Percentiles rank a stretch among this genome's conserved stretches.
phyloP scores from a whole-genome alignment of 106 monocot genomes.

The Agapanthus africanus region DNA sequence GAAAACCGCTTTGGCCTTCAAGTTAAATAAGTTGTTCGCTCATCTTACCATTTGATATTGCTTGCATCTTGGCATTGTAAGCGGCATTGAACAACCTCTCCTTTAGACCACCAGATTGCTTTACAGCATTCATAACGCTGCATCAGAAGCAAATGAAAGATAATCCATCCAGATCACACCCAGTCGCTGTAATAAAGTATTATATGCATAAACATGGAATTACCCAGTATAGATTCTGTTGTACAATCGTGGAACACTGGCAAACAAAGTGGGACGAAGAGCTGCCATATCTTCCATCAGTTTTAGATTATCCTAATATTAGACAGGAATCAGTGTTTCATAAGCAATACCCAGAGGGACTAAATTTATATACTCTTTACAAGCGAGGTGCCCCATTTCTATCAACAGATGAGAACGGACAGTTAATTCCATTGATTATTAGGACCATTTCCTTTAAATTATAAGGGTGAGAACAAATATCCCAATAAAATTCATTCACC shows the following conservation, averaged over 20 bases:
- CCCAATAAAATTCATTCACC: too few species aligned
- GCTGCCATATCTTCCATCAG: slow-evolving; percentile 85
- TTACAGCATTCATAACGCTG: slow-evolving; percentile 87
- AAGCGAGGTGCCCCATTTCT: background rate
- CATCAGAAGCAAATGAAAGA: slow-evolving; percentile 6
- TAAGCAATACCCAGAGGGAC: background rate
- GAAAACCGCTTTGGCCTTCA: too few species aligned
- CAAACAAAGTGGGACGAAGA: slow-evolving; percentile 77
- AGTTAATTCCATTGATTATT: too few species aligned
- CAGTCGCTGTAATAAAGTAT: background rate
- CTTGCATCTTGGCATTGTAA: slow-evolving; percentile 79
- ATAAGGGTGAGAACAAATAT: too few species aligned
- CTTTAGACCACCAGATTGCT: slow-evolving; percentile 74
- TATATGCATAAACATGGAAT: background rate
- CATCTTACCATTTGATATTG: slow-evolving; percentile 61
- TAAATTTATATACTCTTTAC: background rate
- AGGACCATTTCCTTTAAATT: too few species aligned
- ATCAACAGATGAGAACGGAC: background rate
- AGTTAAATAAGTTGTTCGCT: background rate
- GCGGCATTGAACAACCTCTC: slow-evolving; percentile 78
- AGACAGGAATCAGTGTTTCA: slow-evolving; percentile 2
- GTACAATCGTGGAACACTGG: slow-evolving; percentile 83
- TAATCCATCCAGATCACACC: background rate
- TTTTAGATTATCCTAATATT: slow-evolving; percentile 77
- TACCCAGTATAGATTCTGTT: slow-evolving; percentile 97